A percentile compares a stretch with the other conserved stretches of the same genome.
phyloP scores from a whole-genome alignment of 208 protist genomes.

The Giardia muris region DNA sequence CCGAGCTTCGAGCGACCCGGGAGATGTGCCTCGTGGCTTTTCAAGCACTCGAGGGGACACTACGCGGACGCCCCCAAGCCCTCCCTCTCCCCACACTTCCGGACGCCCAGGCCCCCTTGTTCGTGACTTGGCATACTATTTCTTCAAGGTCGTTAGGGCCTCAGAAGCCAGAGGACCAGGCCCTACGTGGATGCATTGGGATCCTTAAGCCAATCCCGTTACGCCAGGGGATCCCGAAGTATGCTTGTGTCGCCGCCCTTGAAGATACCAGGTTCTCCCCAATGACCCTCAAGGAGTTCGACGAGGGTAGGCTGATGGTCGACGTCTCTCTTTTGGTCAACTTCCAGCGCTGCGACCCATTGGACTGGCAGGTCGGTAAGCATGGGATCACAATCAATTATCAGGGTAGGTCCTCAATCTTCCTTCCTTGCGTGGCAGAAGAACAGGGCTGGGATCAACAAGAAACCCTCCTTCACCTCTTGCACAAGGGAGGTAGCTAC shows the following conservation, averaged over 20 bases:
- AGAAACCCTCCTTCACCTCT: neutral
- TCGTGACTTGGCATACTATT: neutral
- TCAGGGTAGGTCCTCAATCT: neutral
- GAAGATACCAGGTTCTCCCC: neutral
- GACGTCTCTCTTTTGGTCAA: constrained; percentile 2
- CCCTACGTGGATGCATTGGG: neutral
- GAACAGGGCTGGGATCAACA: neutral
- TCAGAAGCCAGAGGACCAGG: neutral
- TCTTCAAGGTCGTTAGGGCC: too few relatives aligned
- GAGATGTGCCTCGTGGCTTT: neutral
- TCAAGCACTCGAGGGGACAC: neutral
- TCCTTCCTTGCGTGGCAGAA: neutral
- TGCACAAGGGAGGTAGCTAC: neutral
- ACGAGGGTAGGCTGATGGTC: neutral
- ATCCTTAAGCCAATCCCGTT: neutral
- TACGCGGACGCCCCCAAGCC: neutral
- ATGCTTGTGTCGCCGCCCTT: neutral
- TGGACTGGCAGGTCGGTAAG: constrained; percentile 15
- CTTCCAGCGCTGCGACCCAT: neutral
- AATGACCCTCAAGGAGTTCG: neutral
- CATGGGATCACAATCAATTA: constrained; percentile 20
- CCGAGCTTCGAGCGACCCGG: neutral
- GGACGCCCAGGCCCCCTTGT: neutral
- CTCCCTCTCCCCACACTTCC: neutral
- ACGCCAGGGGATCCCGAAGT: neutral